Evolutionary conservation across 2,329 filamentous ascomycete species (phyloP).

Genomic region (Apiospora marii): DNA sequence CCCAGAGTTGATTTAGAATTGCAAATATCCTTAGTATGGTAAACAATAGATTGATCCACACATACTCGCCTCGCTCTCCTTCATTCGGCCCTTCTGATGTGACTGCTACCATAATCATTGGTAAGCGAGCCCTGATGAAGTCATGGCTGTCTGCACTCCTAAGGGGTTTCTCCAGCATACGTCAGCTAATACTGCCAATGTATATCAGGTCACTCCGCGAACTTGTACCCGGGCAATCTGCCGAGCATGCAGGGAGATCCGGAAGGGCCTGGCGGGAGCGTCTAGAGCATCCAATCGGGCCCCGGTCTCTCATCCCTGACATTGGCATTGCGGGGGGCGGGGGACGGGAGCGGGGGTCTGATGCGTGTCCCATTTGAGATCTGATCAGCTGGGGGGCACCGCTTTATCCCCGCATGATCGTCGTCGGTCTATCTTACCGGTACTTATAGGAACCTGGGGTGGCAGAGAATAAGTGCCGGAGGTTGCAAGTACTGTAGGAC

Average conservation of each 20-base stretch:
- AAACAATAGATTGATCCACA: not conserved
- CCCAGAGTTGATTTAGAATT: not conserved
- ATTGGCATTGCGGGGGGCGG: conserved; percentile 8
- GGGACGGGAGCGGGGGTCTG: not conserved
- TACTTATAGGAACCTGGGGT: not conserved
- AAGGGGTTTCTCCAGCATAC: not conserved
- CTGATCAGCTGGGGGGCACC: not conserved
- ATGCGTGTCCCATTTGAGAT: not conserved
- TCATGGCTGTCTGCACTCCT: not conserved
- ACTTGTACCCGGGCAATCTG: not conserved
- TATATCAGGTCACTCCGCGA: not conserved
- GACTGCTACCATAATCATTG: not conserved
- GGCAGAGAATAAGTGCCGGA: not conserved
- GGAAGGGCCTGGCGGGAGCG: too few relatives aligned
- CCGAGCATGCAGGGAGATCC: not conserved
- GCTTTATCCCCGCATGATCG: not conserved
- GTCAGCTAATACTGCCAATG: not conserved
- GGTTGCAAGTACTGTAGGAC: not conserved
- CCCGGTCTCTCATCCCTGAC: not conserved
- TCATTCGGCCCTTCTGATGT: not conserved
- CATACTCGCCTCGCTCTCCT: too few relatives aligned
- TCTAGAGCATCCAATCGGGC: not conserved
- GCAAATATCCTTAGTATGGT: not conserved
- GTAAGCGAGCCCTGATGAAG: not conserved
- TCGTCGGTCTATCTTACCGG: not conserved